Evolutionary conservation across 257 asterid species (phyloP), one percentile per base, ranked within the genome.

Genomic region (Penstemon barbatus): DNA sequence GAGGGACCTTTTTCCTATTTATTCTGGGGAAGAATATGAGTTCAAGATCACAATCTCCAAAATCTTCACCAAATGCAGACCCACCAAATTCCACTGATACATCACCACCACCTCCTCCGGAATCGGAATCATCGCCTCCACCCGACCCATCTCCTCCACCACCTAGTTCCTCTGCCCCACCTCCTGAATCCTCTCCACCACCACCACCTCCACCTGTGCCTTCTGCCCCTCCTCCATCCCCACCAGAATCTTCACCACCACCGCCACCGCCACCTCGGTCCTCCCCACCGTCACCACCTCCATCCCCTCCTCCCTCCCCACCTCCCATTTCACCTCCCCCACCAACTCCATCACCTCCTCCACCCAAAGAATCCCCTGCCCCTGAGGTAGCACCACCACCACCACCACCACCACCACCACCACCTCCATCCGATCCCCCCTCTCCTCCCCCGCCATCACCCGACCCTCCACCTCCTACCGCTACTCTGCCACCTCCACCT

Each of bases 261-360:
- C 62, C 84, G 57, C 49, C 66, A 38, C 71, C 52, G 13, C 71
- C 76, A 6, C 73, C 86, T 7, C 76, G 77, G 44, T 72, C 79
- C 39, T 74, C 89, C 1, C 33, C 33, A 25, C 33, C 33, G 40
- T 74, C 89, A 25, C 33, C 33, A 25, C 33, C 33, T 56, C 67
- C 73, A 5, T 42, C 84, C 7, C 74, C 86, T 3, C 81, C 87
- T 7, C 77, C 91, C 49, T 40, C 93, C 0, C 80, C 86, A 9
- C 87, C 84, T 7, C 48, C 78, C 10, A 71, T 64, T 2, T 69
- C 87, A 43, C 77, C 83, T 10, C 83, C 84, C 4, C 74, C 62
- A 25, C 77, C 86, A 36, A 62, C 78, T 5, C 57, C 79, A 1
- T 68, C 78, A 0, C 61, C 46, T 3, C 55, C 75, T 1, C 78